Conservation (phyloP, 345 rosid genomes). For the Citrus sp. region DNA sequence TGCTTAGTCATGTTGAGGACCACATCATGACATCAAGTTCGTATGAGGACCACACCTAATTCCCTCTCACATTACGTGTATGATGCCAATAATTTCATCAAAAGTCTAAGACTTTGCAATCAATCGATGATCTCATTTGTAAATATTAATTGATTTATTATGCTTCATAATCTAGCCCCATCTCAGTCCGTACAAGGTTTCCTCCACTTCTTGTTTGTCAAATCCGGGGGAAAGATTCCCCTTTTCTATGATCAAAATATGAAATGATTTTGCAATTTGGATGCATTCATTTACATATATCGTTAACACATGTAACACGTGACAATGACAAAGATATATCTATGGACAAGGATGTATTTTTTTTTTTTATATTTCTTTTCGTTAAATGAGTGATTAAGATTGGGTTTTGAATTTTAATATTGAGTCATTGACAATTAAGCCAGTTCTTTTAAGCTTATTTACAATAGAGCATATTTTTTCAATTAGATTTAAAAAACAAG, state of each 20-base stretch:
- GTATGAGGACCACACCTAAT: neutral
- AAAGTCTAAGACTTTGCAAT: neutral
- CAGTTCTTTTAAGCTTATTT: no score
- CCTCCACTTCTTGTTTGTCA: neutral
- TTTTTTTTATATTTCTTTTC: no score
- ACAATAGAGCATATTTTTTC: no score
- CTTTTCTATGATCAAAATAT: neutral
- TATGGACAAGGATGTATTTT: neutral
- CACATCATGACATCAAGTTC: neutral
- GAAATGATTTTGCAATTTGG: neutral
- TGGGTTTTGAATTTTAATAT: no score
- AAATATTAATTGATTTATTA: neutral
- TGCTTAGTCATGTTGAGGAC: conserved; percentile 5
- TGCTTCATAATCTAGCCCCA: neutral
- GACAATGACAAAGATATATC: neutral
- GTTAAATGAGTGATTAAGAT: no score
- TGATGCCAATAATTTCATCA: neutral
- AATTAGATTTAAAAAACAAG: no score
- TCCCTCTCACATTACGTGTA: neutral
- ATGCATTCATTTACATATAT: neutral
- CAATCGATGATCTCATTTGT: neutral
- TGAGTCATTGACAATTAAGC: no score
- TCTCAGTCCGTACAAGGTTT: neutral
- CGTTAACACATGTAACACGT: neutral
- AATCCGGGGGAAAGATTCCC: neutral